Base-by-base conservation (phyloP, 257 asterid species). In the Ilex aquifolium region DNA sequence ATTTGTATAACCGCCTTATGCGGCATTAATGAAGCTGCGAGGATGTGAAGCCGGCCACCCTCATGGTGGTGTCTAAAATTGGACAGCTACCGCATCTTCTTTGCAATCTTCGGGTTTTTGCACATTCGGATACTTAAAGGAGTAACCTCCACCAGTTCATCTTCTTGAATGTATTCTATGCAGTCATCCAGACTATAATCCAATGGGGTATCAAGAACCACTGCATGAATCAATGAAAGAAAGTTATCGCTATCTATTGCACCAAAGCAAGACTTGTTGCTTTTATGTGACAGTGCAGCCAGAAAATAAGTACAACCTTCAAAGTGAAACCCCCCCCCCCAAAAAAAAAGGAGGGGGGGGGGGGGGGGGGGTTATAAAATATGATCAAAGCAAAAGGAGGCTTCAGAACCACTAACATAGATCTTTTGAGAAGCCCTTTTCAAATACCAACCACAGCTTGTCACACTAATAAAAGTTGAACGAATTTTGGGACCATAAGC, bases 121-220 rank as follows among this genome's bases (percentile, higher is more conserved):
- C 90, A 81, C 95, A 87, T 93, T 57, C 97, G 84, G 51, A 90
- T 85, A 80, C 97, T 93, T 29, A 65, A 30, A 29, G 99, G 99
- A 32, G 97, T 87, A 57, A 93, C 95, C 72, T 93, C 99, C 62
- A 93, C 99, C 61, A 93, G 90, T 74, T 93, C 99, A 6, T 93
- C 99, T 83, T 93, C 97, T 85, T 93, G 96, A 77, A 93, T 93
- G 86, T 93, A 93, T 74, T 93, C 99, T 61, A 93, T 93, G 90
- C 99, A 93, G 82, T 93, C 99, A 54, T 93, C 99, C 64, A 93
- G 76, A 78, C 99, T 93, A 80, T 81, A 93, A 57, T 82, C 95
- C 69, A 81, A 57, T 7, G 95, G 85, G 17, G 96, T 80, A 73
- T 93, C 99, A 57, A 93, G 88, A 78, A 93, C 86, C 74, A 90